Conservation (phyloP, 495 filamentous ascomycete species). For the Hypoxylon crocopeplum region DNA sequence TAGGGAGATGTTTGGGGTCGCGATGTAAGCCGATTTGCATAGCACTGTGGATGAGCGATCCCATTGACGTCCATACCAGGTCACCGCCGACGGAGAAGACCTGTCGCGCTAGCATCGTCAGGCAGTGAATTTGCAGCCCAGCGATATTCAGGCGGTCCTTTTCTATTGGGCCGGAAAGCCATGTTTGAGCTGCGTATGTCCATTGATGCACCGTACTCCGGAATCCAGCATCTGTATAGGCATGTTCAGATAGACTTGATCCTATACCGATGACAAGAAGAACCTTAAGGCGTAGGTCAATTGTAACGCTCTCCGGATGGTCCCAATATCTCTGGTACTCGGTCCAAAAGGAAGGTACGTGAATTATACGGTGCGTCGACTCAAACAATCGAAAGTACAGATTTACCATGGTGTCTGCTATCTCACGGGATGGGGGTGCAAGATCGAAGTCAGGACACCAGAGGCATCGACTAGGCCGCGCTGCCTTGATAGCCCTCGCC, state of each 20-base stretch:
- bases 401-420: slow-evolving; percentile 59
- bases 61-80: slow-evolving; percentile 62
- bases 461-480: slow-evolving; percentile 37
- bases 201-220: slow-evolving; percentile 51
- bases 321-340: slow-evolving; percentile 62
- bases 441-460: slow-evolving; percentile 36
- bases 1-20: slow-evolving; percentile 60
- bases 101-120: slow-evolving; percentile 62
- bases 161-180: slow-evolving; percentile 60
- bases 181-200: slow-evolving; percentile 63
- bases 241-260: slow-evolving; percentile 52
- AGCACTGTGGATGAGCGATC: slow-evolving; percentile 61
- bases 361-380: slow-evolving; percentile 62
- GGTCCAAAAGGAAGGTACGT: slow-evolving; percentile 61
- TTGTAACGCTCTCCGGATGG: slow-evolving; percentile 41
- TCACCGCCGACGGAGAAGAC: slow-evolving; percentile 59
- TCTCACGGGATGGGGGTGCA: slow-evolving; percentile 52
- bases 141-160: slow-evolving; percentile 58
- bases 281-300: slow-evolving; percentile 53
- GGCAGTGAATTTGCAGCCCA: slow-evolving; percentile 61
- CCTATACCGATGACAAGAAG: slow-evolving; percentile 63
- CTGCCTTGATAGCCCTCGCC: slow-evolving; percentile 38
- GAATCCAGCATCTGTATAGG: slow-evolving; percentile 39
- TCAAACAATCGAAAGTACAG: slow-evolving; percentile 66
- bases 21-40: slow-evolving; percentile 67